Base-by-base conservation (phyloP, 1,284 basidiomycete species). In the Sutorius eximius region DNA sequence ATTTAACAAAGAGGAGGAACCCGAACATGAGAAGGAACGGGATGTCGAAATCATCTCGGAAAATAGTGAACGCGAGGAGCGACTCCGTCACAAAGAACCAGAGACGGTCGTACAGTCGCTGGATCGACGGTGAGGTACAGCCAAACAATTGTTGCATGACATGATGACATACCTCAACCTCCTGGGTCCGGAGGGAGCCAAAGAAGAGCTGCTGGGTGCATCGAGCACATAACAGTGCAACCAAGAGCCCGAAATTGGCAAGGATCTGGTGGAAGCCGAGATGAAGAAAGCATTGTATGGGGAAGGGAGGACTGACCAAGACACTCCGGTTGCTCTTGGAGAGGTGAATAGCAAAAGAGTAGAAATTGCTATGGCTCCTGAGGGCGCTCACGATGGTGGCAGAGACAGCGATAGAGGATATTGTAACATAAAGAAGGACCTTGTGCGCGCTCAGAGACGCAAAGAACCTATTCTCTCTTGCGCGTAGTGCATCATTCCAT, bases 51-150 rank as follows among this genome's bases (percentile, higher is more conserved):
- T 94, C 91, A 71, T 95, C 91, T 54, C 95, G 82, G 75, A 99
- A 99, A 64, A 98, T 98, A 30, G 96, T 96, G 69, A 98, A 90
- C 3, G 96, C 96, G 45, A 99, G 77, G 38, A 99, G 79, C 7
- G 93, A 95, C 71, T 99, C 96, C 1, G 95, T 98, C 52, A 98
- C 84, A 72, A 97, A 97, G 76, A 96, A 95, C 96, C 97, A 98
- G 42, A 93, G 82, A 58, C 93, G 82, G 69, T 99, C 96, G 72
- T 97, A 97, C 1, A 99, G 79, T 44, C 95, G 89, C 93, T 95
- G 67, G 3, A 52, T 36, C 11, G 27, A 42, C 43, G 5, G 45
- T 56, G 46, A 53, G 47, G 29, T 40, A 42, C 27, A 41, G 32
- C 50, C 18, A 38, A 47, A 30, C n/a, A 18, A 58, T 40, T 36